phyloP scores from a whole-genome alignment of 2,329 filamentous ascomycete species.

The Plenodomus tracheiphilus region DNA sequence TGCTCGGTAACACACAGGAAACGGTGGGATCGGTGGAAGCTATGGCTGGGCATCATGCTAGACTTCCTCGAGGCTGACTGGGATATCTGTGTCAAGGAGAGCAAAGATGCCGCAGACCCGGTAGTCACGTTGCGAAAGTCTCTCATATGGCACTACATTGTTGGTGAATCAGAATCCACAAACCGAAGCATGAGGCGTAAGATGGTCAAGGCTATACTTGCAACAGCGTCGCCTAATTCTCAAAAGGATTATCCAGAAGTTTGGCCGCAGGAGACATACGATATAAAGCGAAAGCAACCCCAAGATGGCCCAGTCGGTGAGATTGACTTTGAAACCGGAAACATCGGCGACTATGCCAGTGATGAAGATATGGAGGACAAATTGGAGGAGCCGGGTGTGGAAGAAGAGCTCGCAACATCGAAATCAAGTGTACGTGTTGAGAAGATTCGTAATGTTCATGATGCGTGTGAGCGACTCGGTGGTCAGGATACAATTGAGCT shows the following conservation, averaged over 20 bases:
- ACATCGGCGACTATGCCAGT: constrained; percentile 59
- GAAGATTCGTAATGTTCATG: constrained; percentile 6
- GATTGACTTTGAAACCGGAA: constrained; percentile 57
- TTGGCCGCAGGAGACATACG: constrained; percentile 67
- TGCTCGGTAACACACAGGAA: constrained; percentile 74
- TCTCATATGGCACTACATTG: constrained; percentile 63
- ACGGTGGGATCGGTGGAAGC: constrained; percentile 80
- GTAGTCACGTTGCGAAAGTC: constrained; percentile 52
- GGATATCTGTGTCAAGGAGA: constrained; percentile 54
- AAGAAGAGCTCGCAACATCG: constrained; percentile 8
- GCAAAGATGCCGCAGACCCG: constrained; percentile 12
- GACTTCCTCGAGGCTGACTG: constrained; percentile 76
- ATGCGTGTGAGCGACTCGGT: constrained; percentile 38
- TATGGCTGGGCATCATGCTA: constrained; percentile 79
- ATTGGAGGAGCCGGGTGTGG: constrained; percentile 5
- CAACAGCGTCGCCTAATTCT: constrained; percentile 61
- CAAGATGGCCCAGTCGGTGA: constrained; percentile 62
- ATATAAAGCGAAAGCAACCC: constrained; percentile 51
- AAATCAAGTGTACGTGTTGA: background rate
- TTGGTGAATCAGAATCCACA: constrained; percentile 46
- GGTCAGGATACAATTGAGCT: constrained; percentile 61
- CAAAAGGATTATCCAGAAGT: constrained; percentile 65
- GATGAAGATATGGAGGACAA: constrained; percentile 38
- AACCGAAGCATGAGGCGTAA: constrained; percentile 51
- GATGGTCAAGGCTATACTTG: constrained; percentile 69